phyloP scores from a whole-genome alignment of 805 yeast genomes.

The Metschnikowia peoriensis region DNA sequence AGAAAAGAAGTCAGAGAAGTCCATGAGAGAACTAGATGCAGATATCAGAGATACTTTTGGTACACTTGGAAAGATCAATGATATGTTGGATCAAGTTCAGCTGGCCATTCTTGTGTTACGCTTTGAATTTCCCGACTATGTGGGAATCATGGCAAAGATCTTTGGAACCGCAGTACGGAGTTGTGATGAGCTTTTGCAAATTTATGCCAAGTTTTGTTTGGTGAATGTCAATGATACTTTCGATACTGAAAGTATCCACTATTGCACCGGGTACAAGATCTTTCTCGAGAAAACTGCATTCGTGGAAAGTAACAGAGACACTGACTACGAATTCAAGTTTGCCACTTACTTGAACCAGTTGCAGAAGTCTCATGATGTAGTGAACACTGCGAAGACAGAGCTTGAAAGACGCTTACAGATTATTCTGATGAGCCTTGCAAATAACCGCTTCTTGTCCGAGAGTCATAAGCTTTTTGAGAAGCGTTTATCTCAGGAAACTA shows the following conservation, averaged over 20 bases:
- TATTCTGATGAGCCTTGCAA: neutral
- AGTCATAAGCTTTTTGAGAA: neutral
- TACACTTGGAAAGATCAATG: neutral
- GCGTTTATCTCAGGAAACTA: neutral
- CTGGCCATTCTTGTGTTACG: neutral
- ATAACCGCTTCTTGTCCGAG: neutral
- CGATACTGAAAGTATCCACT: neutral
- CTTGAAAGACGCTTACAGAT: neutral
- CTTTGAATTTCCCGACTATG: neutral
- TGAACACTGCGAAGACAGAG: neutral
- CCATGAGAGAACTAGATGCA: neutral
- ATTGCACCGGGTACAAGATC: neutral
- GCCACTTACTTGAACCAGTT: neutral
- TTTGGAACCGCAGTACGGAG: neutral
- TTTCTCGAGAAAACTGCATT: neutral
- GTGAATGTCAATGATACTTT: neutral
- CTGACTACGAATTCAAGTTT: neutral
- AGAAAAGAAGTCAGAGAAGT: neutral
- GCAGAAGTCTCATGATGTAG: neutral
- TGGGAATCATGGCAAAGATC: neutral
- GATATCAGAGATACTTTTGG: neutral
- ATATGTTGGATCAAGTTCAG: neutral
- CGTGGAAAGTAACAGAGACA: neutral
- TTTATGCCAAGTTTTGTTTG: neutral
- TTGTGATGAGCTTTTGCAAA: neutral